Percentiles rank a stretch among this genome's conserved stretches.
Evolutionary conservation across 495 filamentous ascomycete species (phyloP).

Genomic region (Aspergillus mulundensis): DNA sequence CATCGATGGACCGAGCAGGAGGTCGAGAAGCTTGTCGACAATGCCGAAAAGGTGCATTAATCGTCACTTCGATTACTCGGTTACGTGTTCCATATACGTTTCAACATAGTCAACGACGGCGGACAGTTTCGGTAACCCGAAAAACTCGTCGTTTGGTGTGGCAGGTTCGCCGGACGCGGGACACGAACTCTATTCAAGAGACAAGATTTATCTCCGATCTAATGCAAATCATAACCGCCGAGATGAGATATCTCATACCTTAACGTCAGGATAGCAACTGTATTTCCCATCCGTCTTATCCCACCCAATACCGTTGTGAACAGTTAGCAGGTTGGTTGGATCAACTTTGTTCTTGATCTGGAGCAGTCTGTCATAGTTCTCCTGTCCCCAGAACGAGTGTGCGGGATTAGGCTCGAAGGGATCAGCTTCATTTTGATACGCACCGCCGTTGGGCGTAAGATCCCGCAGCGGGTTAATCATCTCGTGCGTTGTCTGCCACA

Average conservation of each 20-base stretch:
- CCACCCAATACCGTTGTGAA: constrained; percentile 19
- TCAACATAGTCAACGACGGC: neutral
- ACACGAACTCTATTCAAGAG: neutral
- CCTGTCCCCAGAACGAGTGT: constrained; percentile 22
- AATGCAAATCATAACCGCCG: neutral
- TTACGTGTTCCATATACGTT: neutral
- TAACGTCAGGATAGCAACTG: constrained; percentile 17
- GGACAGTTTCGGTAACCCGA: neutral
- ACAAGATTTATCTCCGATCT: neutral
- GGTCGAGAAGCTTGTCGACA: constrained; percentile 66
- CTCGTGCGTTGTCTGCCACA: constrained; percentile 12
- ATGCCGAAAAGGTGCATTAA: constrained; percentile 38
- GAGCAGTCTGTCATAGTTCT: constrained; percentile 36
- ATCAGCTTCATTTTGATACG: constrained; percentile 46
- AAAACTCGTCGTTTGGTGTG: neutral
- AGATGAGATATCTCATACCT: neutral
- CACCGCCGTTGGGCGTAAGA: constrained; percentile 35
- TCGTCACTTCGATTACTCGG: neutral
- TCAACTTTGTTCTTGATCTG: constrained; percentile 42
- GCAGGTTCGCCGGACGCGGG: neutral
- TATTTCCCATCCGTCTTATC: constrained; percentile 14
- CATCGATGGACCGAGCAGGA: constrained; percentile 72
- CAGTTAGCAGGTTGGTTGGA: constrained; percentile 22
- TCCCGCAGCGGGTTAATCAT: constrained; percentile 16
- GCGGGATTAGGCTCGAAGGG: constrained; percentile 24